Conservation (phyloP, 2,329 filamentous ascomycete genomes). For the Aureobasidium mangrovei region DNA sequence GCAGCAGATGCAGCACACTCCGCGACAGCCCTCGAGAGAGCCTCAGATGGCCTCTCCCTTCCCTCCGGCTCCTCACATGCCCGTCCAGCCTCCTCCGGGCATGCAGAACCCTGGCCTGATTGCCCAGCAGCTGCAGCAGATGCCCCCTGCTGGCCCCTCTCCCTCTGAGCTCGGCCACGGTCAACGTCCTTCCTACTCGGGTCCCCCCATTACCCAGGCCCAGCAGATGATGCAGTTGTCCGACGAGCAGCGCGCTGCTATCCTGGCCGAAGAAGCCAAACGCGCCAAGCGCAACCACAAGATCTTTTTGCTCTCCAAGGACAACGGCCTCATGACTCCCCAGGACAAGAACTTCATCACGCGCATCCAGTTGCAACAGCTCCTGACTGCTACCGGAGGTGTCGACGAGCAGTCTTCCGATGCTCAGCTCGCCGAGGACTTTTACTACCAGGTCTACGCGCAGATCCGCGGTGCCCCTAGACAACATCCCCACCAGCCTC, state of each 20-base stretch:
- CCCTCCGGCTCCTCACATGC: slow-evolving; percentile 8
- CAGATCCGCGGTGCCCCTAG: slow-evolving; percentile 85
- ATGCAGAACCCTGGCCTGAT: slow-evolving; percentile 25
- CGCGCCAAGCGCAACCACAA: slow-evolving; percentile 97
- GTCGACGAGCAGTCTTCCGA: slow-evolving; percentile 72
- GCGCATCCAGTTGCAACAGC: slow-evolving; percentile 90
- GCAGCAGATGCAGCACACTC: slow-evolving; percentile 61
- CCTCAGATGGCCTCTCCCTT: slow-evolving; percentile 40
- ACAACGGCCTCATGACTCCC: slow-evolving; percentile 96
- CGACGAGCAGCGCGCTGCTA: slow-evolving; percentile 74
- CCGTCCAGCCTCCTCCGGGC: slow-evolving; percentile 25
- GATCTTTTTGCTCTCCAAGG: slow-evolving; percentile 84
- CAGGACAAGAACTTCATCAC: slow-evolving; percentile 99
- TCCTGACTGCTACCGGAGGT: slow-evolving; percentile 86
- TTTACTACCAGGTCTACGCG: slow-evolving; percentile 96
- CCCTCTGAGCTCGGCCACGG: slow-evolving; percentile 22
- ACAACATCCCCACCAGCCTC: slow-evolving; percentile 83
- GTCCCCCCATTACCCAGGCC: slow-evolving; percentile 54
- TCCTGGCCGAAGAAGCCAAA: slow-evolving; percentile 84
- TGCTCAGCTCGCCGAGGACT: slow-evolving; percentile 78
- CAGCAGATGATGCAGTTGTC: slow-evolving; percentile 68
- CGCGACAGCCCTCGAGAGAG: slow-evolving; percentile 9
- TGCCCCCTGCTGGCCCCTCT: slow-evolving; percentile 1
- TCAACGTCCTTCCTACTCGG: slow-evolving; percentile 41
- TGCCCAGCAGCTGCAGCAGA: slow-evolving; percentile 17